phyloP scores from a whole-genome alignment of 2,329 filamentous ascomycete genomes.

The Claviceps humidiphila region DNA sequence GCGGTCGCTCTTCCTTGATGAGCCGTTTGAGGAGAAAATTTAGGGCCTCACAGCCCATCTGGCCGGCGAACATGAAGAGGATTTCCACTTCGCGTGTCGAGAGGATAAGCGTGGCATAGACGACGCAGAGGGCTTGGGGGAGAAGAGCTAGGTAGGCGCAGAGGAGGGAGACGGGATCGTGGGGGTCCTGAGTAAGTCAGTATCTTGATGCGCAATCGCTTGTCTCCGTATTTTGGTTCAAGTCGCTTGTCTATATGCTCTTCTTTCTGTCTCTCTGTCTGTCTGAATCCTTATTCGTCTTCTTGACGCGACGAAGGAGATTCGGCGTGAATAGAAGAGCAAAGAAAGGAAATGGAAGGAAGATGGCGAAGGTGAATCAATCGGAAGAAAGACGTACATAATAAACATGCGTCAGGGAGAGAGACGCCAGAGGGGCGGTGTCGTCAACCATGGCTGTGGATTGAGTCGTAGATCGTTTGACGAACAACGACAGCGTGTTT shows the following conservation, averaged over 20 bases:
- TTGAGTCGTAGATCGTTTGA: neutral
- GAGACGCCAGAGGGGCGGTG: constrained; percentile 60
- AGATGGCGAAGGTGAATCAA: neutral
- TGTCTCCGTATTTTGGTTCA: neutral
- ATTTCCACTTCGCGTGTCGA: constrained; percentile 85
- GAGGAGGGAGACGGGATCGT: constrained; percentile 69
- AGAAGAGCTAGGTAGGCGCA: constrained; percentile 92
- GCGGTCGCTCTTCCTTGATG: constrained; percentile 84
- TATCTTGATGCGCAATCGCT: neutral
- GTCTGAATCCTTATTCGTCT: too few species aligned
- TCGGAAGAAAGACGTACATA: constrained; percentile 48
- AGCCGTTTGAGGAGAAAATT: constrained; percentile 84
- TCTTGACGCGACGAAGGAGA: too few species aligned
- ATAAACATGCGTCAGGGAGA: constrained; percentile 91
- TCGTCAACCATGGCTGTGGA: constrained; percentile 14
- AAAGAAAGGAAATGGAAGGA: neutral
- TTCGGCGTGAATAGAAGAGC: too few species aligned
- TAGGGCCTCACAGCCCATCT: constrained; percentile 79
- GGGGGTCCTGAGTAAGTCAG: constrained; percentile 54
- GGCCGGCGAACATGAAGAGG: constrained; percentile 76
- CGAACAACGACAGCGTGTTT: neutral
- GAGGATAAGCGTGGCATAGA: constrained; percentile 84
- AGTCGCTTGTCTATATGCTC: neutral
- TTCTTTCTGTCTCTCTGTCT: neutral
- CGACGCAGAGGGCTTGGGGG: constrained; percentile 79